Base-by-base conservation (phyloP, 2,329 filamentous ascomycete species). In the Botrytis fabae region DNA sequence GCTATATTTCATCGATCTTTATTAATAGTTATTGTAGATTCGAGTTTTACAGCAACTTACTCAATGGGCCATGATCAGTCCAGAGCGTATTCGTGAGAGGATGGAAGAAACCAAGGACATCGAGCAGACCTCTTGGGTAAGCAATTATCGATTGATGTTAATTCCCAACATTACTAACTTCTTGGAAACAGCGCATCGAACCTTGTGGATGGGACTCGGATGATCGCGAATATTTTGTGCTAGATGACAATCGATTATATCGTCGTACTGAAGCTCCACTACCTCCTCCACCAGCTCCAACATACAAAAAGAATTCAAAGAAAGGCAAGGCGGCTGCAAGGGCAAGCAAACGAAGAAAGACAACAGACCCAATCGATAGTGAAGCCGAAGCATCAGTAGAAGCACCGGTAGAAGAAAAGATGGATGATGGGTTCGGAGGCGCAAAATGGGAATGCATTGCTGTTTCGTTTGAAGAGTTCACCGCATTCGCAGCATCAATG, bases 161-260 rank as follows among this genome's bases (percentile, higher is more conserved):
- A 72, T 46, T 9, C 4, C 57, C 10, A 40, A 35, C 20, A 14
- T n/a, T 10, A 54, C 74, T 80, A 73, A 79, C 44, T 66, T n/a
- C 25, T 32, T 48, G 32, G 7, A 42, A 71, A 72, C 70, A 92
- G 90, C 86, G 90, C 74, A 94, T 96, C 77, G 93, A 95, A 79
- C 92, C 93, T 0, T 91, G 92, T 75, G 96, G 96, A 16, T 98
- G 94, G 90, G 96, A 99, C 81, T 87, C 90, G 35, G 87, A 97
- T 64, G 95, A 97, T 76, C 91, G 94, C 54, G 91, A 90, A 51
- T 97, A 98, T 80, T 97, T 92, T 79, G 91, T 98, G 4, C 87
- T 99, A 5, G 95, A 98, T 78, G 96, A 99, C 81, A 97, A 98
- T 78, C 89, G 96, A 75, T 85, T 99, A 60, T 99, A 99, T 81